A percentile compares a stretch with the other conserved stretches of the same genome.
Evolutionary conservation across 2,329 filamentous ascomycete species (phyloP).

Genomic region (Orbilia ellipsospora): DNA sequence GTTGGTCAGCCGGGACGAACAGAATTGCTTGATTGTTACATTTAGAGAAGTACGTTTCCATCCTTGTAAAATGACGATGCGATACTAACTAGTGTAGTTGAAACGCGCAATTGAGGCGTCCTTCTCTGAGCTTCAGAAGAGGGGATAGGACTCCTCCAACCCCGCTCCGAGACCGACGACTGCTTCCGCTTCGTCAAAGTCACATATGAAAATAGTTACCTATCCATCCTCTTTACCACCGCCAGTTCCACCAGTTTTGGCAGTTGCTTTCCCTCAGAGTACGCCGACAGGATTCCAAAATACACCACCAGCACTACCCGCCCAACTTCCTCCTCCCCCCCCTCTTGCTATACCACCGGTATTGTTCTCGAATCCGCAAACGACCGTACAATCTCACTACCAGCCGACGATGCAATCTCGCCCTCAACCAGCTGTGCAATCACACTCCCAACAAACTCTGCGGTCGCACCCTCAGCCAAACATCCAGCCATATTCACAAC

Average conservation of each 20-base stretch:
- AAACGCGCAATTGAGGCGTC: constrained; percentile 56
- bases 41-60: constrained; percentile 80
- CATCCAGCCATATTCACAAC: not conserved
- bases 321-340: too few relatives aligned
- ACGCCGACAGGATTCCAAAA: constrained; percentile 1
- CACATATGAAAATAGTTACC: not conserved
- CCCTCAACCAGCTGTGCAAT: not conserved
- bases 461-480: not conserved
- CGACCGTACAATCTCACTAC: too few relatives aligned
- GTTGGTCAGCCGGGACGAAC: constrained; percentile 87
- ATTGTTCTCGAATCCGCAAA: too few relatives aligned
- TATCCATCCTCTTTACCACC: not conserved
- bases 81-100: constrained; percentile 31
- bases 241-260: not conserved
- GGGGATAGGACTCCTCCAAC: constrained; percentile 50
- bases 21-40: constrained; percentile 85
- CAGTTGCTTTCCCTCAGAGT: not conserved
- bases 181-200: constrained; percentile 3
- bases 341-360: too few relatives aligned
- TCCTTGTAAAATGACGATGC: not conserved
- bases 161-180: constrained; percentile 26
- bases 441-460: not conserved
- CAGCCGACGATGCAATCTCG: not conserved
- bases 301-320: not conserved
- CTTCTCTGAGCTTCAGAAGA: constrained; percentile 56